Evolutionary conservation across 768 basidiomycete species (phyloP).

Genomic region (Amylocystis lapponica): DNA sequence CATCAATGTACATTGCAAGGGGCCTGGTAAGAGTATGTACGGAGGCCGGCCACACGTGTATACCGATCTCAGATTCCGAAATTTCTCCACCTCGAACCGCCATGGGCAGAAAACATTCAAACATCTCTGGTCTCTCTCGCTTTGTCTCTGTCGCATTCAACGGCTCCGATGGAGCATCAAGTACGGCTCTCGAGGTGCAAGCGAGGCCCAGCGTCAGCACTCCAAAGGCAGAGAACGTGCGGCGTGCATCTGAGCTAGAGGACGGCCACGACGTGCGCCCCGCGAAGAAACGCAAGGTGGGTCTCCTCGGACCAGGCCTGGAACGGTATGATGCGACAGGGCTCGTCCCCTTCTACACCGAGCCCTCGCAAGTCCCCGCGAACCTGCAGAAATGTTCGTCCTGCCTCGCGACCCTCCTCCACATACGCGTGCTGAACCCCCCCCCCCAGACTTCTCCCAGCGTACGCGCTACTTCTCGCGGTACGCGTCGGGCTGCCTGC

Average conservation of each 20-base stretch:
- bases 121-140: neutral
- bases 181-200: neutral
- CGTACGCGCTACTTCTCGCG: slow-evolving; percentile 75
- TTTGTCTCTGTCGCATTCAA: neutral
- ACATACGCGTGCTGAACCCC: neutral
- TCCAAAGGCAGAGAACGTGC: neutral
- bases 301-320: slow-evolving; percentile 23
- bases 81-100: no score
- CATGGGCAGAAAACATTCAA: neutral
- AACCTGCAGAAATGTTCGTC: slow-evolving; percentile 79
- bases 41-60: no score
- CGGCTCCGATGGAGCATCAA: neutral
- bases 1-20: no score
- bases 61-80: no score
- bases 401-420: neutral
- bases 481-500: slow-evolving; percentile 75
- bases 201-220: neutral
- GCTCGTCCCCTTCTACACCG: slow-evolving; percentile 66
- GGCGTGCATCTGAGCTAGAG: neutral
- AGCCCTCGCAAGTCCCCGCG: slow-evolving; percentile 63
- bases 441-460: slow-evolving; percentile 73
- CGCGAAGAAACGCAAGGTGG: slow-evolving; percentile 30
- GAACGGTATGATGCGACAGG: slow-evolving; percentile 62
- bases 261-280: slow-evolving; percentile 14
- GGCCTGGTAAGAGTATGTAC: no score